Conservation (phyloP, 768 basidiomycete genomes). For the Hericium alpestre region DNA sequence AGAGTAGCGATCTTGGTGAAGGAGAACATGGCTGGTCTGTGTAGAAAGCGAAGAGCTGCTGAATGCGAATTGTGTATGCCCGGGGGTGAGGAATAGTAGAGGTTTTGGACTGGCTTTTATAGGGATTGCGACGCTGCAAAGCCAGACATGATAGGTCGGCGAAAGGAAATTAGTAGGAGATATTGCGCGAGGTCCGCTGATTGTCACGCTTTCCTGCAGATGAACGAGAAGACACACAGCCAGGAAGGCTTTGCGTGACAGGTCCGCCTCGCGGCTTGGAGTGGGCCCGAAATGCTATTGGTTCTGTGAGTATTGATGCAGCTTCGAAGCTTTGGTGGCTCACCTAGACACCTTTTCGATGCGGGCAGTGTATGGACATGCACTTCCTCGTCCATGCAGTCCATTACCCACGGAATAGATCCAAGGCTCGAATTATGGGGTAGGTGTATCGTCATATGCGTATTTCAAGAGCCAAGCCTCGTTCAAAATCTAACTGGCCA, state of each 20-base stretch:
- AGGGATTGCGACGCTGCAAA: neutral
- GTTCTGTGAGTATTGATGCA: neutral
- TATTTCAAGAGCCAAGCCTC: too few species aligned
- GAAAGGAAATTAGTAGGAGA: neutral
- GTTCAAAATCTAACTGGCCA: too few species aligned
- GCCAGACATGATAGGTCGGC: neutral
- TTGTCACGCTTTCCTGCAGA: neutral
- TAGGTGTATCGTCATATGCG: too few species aligned
- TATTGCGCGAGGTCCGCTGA: neutral
- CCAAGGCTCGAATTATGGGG: too few species aligned
- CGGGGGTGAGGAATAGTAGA: neutral
- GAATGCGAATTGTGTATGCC: neutral
- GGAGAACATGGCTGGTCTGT: neutral
- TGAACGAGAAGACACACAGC: neutral
- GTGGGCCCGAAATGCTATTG: neutral
- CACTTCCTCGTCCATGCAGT: too few species aligned
- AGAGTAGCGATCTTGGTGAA: slow-evolving; percentile 2
- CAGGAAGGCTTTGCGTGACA: neutral
- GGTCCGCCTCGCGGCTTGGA: neutral
- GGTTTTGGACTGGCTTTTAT: neutral
- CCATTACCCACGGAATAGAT: too few species aligned
- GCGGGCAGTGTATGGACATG: too few species aligned
- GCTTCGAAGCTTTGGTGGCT: too few species aligned
- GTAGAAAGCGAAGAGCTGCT: neutral
- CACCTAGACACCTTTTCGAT: too few species aligned